Base-by-base conservation (phyloP, 1,139 yeast genomes). In the Debaryomyces singareniensis region DNA sequence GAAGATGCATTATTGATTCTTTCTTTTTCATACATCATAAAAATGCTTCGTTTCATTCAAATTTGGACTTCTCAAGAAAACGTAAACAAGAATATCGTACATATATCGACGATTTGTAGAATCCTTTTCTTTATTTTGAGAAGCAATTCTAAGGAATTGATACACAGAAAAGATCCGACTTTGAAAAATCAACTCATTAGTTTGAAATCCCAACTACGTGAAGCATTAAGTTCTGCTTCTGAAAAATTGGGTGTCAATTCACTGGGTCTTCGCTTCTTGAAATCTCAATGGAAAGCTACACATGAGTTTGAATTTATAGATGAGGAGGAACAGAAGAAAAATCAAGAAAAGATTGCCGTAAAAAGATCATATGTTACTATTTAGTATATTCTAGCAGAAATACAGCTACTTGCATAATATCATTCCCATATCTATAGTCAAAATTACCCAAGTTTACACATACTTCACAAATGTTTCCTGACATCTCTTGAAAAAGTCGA, bases 1-100 rank as follows among this genome's bases (percentile, higher is more conserved):
- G 96, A 89, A 46, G 98, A 91, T 56, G 95, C 97, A 1, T 66
- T 91, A 34, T 61, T 91, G 30, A 94, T 93, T 1, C 63, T 91
- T 33, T 96, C 98, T 21, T 89, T 91, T 47, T 86, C 95, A 10
- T 83, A 81, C 53, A 79, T 89, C 3, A 57, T 79, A 36, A 74
- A 75, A 40, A 65, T 91, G 32, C 67, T 91, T 40, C 68, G 68
- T 43, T 83, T 87, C 45, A 73, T 89, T 37, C 81, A 79, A 42
- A 65, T 75, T 24, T 87, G 96, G 87, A 76, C 94, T 24, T 58
- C 61, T 34, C 58, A 68, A 27, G 58, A 56, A 16, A 54, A 64
- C 34, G 51, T 75, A 28, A 48, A 64, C 26, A 56, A 61, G 35
- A 68, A 67, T 39, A 47, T 61, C 38, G 68, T 57, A 36, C 72